Base-by-base conservation (phyloP, 495 filamentous ascomycete genomes). In the Lophiostoma macrostomum region DNA sequence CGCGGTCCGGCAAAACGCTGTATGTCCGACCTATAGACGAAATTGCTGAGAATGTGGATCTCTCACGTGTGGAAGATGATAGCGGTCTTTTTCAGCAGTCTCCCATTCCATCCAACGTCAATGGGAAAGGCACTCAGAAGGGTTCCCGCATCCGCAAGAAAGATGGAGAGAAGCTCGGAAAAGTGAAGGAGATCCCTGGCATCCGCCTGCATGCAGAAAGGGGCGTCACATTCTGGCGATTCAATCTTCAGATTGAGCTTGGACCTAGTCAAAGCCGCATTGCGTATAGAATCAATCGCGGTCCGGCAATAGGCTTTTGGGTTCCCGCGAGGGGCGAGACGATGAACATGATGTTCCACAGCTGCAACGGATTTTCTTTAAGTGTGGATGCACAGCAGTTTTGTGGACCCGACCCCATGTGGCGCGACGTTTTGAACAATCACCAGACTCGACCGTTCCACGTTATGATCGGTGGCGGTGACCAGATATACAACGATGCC, bases 281-380 rank as follows among this genome's bases (percentile, higher is more conserved):
- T 60, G 94, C 91, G 0, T 98, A 98, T 65, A 84, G 93, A 40
- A 95, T 98, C 71, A 98, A 98, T 66, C 78, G 82, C 53, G 93
- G 90, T 4, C 90, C 91, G 5, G 83, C 90, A 12, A 79, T 91
- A 22, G 86, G 83, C 8, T 98, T 98, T 69, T 98, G 93, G 93
- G 89, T 98, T 0, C 93, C 93, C 8, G 87, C 86, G 43, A 77
- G 74, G 42, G 86, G 83, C 19, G 79, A 96, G 70, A 79, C 86
- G 6, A 97, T 98, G 94, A 95, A 97, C 71, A 88, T 95, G 61
- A 95, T 96, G 90, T 97, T 95, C 71, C 80, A 97, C 74, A 91
- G 84, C 66, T 95, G 94, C 75, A 98, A 98, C 68, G 93, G 94
- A 32, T 97, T 98, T 72, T 89, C 86, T 58, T 65, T 86, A 46